Evolutionary conservation across 1,139 yeast genomes (phyloP).

Genomic region (Spathaspora sp.): DNA sequence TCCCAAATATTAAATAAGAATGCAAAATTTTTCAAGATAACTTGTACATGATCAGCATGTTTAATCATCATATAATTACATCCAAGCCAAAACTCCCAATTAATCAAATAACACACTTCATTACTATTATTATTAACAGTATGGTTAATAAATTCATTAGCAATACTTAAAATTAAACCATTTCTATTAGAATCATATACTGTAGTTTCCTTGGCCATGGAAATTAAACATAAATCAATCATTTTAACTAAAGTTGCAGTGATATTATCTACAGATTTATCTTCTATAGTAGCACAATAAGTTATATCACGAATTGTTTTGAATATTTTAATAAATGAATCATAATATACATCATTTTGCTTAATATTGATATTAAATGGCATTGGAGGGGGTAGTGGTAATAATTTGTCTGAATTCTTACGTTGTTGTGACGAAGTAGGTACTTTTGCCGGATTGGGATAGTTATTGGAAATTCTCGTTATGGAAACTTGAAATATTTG

Average conservation of each 20-base stretch:
- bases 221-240: slow-evolving; percentile 33
- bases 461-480: slow-evolving; percentile 28
- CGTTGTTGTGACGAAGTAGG: not conserved
- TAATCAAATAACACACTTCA: slow-evolving; percentile 26
- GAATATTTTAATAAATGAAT: slow-evolving; percentile 42
- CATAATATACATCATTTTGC: slow-evolving; percentile 35
- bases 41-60: slow-evolving; percentile 60
- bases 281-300: slow-evolving; percentile 19
- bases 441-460: slow-evolving; percentile 10
- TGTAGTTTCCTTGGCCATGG: slow-evolving; percentile 40
- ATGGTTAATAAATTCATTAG: slow-evolving; percentile 46
- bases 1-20: slow-evolving; percentile 77
- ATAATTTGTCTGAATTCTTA: not conserved
- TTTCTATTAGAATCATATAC: slow-evolving; percentile 47
- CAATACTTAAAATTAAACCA: slow-evolving; percentile 46
- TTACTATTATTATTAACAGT: slow-evolving; percentile 22
- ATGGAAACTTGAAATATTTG: slow-evolving; percentile 39
- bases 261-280: slow-evolving; percentile 12
- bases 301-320: slow-evolving; percentile 47
- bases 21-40: slow-evolving; percentile 62
- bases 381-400: slow-evolving; percentile 10
- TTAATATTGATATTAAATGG: slow-evolving; percentile 13
- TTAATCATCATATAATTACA: slow-evolving; percentile 58
- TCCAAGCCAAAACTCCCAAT: slow-evolving; percentile 79
- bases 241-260: slow-evolving; percentile 18